Conservation (phyloP, 345 rosid species). For the Eucalyptus curtisii region DNA sequence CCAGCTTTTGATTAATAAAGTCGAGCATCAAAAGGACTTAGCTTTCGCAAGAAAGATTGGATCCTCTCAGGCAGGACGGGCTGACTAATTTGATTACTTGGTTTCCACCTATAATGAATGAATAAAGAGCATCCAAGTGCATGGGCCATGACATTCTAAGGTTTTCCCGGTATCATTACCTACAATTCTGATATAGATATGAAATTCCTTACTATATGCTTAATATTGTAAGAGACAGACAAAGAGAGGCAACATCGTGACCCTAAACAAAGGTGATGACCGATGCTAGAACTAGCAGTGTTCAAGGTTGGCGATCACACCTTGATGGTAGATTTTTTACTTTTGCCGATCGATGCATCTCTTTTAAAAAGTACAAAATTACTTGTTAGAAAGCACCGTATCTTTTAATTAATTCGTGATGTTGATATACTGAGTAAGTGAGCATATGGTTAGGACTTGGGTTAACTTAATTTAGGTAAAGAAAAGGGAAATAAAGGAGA, state of each 20-base stretch:
- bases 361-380: background rate
- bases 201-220: background rate
- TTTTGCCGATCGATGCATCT: fast-evolving
- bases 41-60: background rate
- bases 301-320: background rate
- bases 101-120: background rate
- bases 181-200: background rate
- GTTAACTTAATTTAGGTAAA: background rate
- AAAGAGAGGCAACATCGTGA: background rate
- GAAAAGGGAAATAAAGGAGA: background rate
- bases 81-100: background rate
- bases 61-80: background rate
- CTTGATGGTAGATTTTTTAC: fast-evolving
- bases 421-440: background rate
- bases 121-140: background rate
- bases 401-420: background rate
- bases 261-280: background rate
- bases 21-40: background rate
- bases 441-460: background rate
- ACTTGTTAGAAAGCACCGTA: fast-evolving
- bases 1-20: background rate
- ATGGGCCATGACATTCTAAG: background rate
- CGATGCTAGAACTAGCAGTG: fast-evolving
- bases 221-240: background rate
- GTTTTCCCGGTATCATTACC: background rate